Base-by-base conservation (phyloP, 139 green algal genomes). In the Chlamydomonas schloesseri region DNA sequence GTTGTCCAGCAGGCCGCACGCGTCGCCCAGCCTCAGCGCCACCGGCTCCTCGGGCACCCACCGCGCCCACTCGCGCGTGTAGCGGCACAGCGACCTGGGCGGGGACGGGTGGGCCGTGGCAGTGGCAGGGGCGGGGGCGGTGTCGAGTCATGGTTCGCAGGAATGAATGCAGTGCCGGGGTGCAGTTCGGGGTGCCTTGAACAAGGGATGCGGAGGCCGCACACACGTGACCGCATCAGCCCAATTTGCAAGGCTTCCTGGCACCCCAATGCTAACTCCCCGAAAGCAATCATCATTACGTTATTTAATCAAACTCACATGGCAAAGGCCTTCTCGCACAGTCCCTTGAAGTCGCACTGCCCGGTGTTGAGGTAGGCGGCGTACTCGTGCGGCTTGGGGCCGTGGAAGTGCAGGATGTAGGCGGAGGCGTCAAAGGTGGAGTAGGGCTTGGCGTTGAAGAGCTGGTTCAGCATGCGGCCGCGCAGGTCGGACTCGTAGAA, bases 361-460 rank as follows among this genome's bases (percentile, higher is more conserved):
- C 84, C 84, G 20, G 17, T 72, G 46, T 70, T n/a, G 23, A 67
- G 60, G 60, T 31, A 67, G 23, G 21, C 8, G 2, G 28, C 18
- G 13, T 21, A 21, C 64, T 36, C 64, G n/a, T 71, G 64, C n/a
- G 64, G 64, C 64, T 37, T 71, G 64, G 64, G n/a, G 64, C 64
- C 64, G n/a, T 71, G 64, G 64, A 71, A 67, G 60, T 67, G 60
- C 60, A n/a, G 8, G 15, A 67, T 67, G 60, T n/a, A 67, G 60
- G 60, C 60, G 60, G 24, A 17, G 21, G 15, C 2, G 60, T 67
- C 60, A 24, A n/a, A n/a, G 60, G 23, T 28, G 64, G 84, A 37
- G 69, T 89, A 89, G 34, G 70, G 69, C 85, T 89, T 89, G 55
- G 76, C 46, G 57, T 89, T 89, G 76, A 82, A 89, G 64, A 15